A percentile compares a stretch with the other conserved stretches of the same genome.
Evolutionary conservation across 805 yeast genomes (phyloP).

Genomic region (Spathaspora arborariae): DNA sequence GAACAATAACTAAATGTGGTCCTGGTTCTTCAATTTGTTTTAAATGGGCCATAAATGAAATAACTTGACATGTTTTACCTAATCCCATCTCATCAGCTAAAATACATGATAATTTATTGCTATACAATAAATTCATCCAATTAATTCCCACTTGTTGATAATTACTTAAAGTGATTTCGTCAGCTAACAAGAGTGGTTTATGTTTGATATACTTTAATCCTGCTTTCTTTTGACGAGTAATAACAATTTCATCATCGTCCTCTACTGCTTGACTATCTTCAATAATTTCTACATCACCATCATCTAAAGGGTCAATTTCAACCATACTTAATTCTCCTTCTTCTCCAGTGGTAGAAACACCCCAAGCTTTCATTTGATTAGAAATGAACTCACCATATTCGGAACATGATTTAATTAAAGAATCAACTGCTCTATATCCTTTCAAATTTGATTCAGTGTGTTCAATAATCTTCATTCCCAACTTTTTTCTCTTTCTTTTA

Average conservation of each 20-base stretch:
- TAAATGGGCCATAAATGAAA: slow-evolving; percentile 82
- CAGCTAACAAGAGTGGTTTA: slow-evolving; percentile 67
- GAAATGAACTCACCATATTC: slow-evolving; percentile 70
- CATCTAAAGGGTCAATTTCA: slow-evolving; percentile 40
- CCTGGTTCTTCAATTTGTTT: slow-evolving; percentile 62
- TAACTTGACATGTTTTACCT: slow-evolving; percentile 96
- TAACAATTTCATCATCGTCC: slow-evolving; percentile 28
- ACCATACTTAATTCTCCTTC: slow-evolving; percentile 64
- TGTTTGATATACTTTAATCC: slow-evolving; percentile 50
- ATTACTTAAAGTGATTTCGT: slow-evolving; percentile 66
- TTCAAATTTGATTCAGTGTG: slow-evolving; percentile 65
- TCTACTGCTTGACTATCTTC: slow-evolving; percentile 23
- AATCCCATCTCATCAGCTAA: slow-evolving; percentile 98
- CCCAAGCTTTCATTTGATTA: slow-evolving; percentile 79
- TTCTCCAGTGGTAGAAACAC: slow-evolving; percentile 67
- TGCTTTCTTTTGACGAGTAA: slow-evolving; percentile 17
- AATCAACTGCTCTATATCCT: slow-evolving; percentile 93
- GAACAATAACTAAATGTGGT: slow-evolving; percentile 93
- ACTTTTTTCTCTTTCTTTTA: slow-evolving; percentile 42
- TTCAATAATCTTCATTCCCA: slow-evolving; percentile 73
- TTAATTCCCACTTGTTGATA: slow-evolving; percentile 97
- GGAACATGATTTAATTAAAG: slow-evolving; percentile 81
- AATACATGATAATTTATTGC: slow-evolving; percentile 79
- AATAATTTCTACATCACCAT: slow-evolving; percentile 16
- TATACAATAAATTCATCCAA: slow-evolving; percentile 83